phyloP scores from a whole-genome alignment of 2,329 filamentous ascomycete species.

The Ploettnerulaceae sp. region DNA sequence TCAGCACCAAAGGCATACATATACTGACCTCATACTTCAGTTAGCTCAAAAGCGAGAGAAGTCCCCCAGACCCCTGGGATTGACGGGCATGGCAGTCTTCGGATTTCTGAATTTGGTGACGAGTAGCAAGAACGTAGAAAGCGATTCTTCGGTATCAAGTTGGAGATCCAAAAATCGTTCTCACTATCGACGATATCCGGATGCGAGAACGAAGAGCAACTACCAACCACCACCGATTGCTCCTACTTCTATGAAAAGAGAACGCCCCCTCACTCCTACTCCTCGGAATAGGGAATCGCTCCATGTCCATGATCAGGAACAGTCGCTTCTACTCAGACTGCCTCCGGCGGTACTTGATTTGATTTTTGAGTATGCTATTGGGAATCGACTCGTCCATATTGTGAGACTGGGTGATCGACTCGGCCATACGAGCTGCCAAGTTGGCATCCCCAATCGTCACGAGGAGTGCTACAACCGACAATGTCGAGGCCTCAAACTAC shows the following conservation, averaged over 20 bases:
- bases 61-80: background rate
- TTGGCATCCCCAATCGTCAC: background rate
- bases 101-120: slow-evolving; percentile 5
- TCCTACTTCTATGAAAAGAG: slow-evolving; percentile 8
- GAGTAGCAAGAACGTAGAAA: slow-evolving; percentile 7
- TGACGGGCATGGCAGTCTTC: slow-evolving; percentile 2
- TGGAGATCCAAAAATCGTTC: background rate
- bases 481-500: slow-evolving; percentile 21
- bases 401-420: slow-evolving; percentile 12
- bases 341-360: slow-evolving; percentile 12
- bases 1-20: background rate
- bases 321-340: slow-evolving; percentile 13
- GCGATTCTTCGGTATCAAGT: background rate
- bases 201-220: slow-evolving; percentile 4
- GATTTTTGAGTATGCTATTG: slow-evolving; percentile 21
- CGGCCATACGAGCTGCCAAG: slow-evolving; percentile 15
- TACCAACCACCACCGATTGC: slow-evolving; percentile 11
- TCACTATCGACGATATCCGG: slow-evolving; percentile 1
- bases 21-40: too few species aligned
- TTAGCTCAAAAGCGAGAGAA: too few species aligned
- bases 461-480: slow-evolving; percentile 12
- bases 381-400: slow-evolving; percentile 17
- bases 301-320: slow-evolving; percentile 9
- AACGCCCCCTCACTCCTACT: slow-evolving; percentile 13
- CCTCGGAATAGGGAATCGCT: background rate